Evolutionary conservation across 176 grass and related monocot species (phyloP).

Genomic region (Cymbopogon citratus): DNA sequence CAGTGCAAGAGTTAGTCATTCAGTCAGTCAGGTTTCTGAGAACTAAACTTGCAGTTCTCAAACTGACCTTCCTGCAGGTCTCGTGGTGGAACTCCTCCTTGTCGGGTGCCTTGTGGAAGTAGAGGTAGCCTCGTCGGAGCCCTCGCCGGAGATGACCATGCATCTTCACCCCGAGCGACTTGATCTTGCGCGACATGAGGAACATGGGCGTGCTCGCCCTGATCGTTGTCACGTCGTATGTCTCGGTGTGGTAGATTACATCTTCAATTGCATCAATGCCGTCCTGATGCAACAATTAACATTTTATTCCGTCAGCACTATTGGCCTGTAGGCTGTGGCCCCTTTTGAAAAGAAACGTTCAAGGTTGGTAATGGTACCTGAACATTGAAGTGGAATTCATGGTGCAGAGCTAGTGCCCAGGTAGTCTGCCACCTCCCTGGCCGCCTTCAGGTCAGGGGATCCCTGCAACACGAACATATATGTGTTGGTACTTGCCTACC

Average conservation of each 20-base stretch:
- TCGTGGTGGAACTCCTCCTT: conserved; percentile 78
- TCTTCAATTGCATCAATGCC: too few relatives aligned
- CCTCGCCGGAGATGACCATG: conserved; percentile 74
- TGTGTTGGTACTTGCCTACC: too few relatives aligned
- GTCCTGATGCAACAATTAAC: too few relatives aligned
- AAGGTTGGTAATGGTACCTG: too few relatives aligned
- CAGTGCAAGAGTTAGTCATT: too few relatives aligned
- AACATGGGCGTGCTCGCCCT: conserved; percentile 91
- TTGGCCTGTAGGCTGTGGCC: too few relatives aligned
- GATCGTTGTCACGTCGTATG: conserved; percentile 70
- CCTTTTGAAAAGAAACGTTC: too few relatives aligned
- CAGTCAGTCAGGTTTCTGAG: too few relatives aligned
- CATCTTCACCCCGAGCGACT: conserved; percentile 90
- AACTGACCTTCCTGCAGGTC: conserved; percentile 57
- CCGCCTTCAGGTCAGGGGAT: conserved; percentile 73
- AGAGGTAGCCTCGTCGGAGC: conserved; percentile 75
- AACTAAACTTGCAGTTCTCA: not conserved
- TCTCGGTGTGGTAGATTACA: not conserved
- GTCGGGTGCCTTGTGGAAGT: conserved; percentile 88
- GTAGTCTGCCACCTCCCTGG: conserved; percentile 67
- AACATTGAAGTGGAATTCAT: conserved; percentile 33
- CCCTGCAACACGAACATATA: not conserved
- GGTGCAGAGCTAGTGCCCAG: conserved; percentile 74
- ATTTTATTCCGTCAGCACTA: too few relatives aligned
- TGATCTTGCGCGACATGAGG: conserved; percentile 88